Percentiles rank a stretch among this genome's conserved stretches.
Conservation (phyloP, 179 eudicot species). For the Vitellaria paradoxa region DNA sequence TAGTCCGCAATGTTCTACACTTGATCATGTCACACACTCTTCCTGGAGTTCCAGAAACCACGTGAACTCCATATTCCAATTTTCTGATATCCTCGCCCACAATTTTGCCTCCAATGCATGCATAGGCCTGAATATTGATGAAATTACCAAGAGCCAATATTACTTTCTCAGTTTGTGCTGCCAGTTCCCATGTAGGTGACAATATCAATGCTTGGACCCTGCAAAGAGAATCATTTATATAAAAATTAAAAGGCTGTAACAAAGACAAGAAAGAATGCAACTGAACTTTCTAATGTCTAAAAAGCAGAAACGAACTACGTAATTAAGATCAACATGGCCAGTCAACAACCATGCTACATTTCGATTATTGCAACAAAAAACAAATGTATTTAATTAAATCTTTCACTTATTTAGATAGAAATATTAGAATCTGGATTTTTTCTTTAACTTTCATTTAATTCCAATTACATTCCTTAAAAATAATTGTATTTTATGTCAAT, state of each 20-base stretch:
- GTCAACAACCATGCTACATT: background rate
- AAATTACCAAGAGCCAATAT: slow-evolving; percentile 73
- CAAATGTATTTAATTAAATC: too few species aligned
- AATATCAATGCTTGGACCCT: slow-evolving; percentile 93
- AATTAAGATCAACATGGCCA: background rate
- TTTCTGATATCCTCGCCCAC: slow-evolving; percentile 94
- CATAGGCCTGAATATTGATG: slow-evolving; percentile 85
- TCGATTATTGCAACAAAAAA: too few species aligned
- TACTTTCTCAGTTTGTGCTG: slow-evolving; percentile 83
- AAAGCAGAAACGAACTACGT: background rate
- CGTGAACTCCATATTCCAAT: slow-evolving; percentile 88
- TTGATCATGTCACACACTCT: slow-evolving; percentile 98
- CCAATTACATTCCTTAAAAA: too few species aligned
- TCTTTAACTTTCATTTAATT: too few species aligned
- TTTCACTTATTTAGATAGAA: too few species aligned
- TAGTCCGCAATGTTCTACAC: slow-evolving; percentile 80
- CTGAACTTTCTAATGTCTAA: background rate
- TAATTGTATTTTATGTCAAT: too few species aligned
- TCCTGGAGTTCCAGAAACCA: slow-evolving; percentile 97
- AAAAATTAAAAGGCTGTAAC: background rate
- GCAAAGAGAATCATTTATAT: slow-evolving; percentile 2
- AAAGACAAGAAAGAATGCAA: background rate
- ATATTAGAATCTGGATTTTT: too few species aligned
- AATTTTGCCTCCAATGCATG: slow-evolving; percentile 95
- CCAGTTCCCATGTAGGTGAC: slow-evolving; percentile 94